A percentile compares a stretch with the other conserved stretches of the same genome.
These are phyloP conservation scores for Prunus persica DNA, from an alignment of 306 rosid genomes.

Conservation along the genomic window Prunus_persica_NCBIv2 NC_034009.1:26279001-26279500, in stretches of 20 bases:
- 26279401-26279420: background rate
- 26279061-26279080: background rate
- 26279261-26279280: background rate
- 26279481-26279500: background rate
- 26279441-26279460: too few relatives aligned
- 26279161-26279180: background rate
- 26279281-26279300: background rate
- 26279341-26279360: background rate
- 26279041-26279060: slow-evolving; percentile 13
- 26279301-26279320: too few relatives aligned
- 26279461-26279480: background rate
- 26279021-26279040: slow-evolving; percentile 1
- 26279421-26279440: too few relatives aligned
- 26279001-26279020: slow-evolving; percentile 5
- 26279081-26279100: background rate
- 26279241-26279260: background rate
- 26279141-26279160: background rate
- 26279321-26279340: too few relatives aligned
- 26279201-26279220: background rate
- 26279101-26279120: slow-evolving; percentile 11
- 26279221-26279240: background rate
- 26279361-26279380: background rate
- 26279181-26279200: background rate
- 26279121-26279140: background rate
- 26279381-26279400: background rate